Conservation (phyloP, 2,329 filamentous ascomycete species). For the Fusarium secorum region DNA sequence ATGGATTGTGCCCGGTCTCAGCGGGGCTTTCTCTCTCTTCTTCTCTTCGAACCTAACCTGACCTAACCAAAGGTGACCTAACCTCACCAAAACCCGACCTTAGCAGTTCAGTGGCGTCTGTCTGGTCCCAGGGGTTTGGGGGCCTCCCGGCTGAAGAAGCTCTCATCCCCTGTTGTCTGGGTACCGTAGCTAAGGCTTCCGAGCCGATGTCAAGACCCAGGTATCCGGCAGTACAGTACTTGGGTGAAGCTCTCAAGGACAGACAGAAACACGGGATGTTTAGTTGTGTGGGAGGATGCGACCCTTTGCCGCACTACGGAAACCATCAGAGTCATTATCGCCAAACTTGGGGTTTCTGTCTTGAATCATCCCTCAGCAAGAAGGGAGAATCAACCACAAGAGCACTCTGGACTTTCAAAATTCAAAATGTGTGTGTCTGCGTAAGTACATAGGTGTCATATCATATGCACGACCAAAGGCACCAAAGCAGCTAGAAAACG, state of each 20-base stretch:
- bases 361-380: conserved; percentile 5
- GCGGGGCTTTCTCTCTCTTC: conserved; percentile 17
- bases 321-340: background rate
- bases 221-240: conserved; percentile 11
- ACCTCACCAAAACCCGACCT: conserved; percentile 19
- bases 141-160: conserved; percentile 16
- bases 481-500: conserved; percentile 11
- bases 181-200: conserved; percentile 16
- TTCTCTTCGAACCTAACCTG: conserved; percentile 1
- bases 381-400: conserved; percentile 8
- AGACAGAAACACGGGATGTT: background rate
- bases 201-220: conserved; percentile 24
- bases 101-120: conserved; percentile 19
- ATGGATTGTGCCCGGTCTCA: conserved; percentile 32
- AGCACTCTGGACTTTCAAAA: background rate
- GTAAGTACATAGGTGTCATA: background rate
- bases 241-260: conserved; percentile 13
- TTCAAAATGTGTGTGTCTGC: background rate
- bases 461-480: conserved; percentile 9
- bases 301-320: conserved; percentile 22
- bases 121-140: conserved; percentile 10
- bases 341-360: background rate
- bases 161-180: conserved; percentile 31
- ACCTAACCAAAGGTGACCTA: background rate
- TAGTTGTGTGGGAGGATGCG: conserved; percentile 14